A percentile compares a stretch with the other conserved stretches of the same genome.
phyloP scores from a whole-genome alignment of 106 monocot genomes.

The Cymbidium sinense region DNA sequence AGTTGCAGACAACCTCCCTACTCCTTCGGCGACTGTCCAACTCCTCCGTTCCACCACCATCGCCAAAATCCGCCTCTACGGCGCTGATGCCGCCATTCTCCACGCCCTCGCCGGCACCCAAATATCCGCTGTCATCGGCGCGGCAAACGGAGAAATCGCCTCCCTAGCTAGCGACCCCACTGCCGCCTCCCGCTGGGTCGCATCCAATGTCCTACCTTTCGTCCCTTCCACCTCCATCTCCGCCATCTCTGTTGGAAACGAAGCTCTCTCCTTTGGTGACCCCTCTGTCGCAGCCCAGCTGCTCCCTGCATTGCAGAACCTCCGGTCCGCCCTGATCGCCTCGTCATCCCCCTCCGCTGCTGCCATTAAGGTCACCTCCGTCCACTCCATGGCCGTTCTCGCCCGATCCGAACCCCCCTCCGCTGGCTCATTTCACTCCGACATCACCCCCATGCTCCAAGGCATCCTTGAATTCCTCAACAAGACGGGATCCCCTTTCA shows the following conservation, averaged over 20 bases:
- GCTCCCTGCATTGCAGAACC: conserved; percentile 67
- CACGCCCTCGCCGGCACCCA: conserved; percentile 39
- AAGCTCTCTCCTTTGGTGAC: conserved; percentile 41
- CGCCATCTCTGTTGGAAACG: conserved; percentile 60
- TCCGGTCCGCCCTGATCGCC: conserved; percentile 36
- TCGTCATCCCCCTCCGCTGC: conserved; percentile 14
- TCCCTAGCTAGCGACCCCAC: conserved; percentile 43
- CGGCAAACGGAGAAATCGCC: conserved; percentile 53
- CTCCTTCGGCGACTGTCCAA: conserved; percentile 42
- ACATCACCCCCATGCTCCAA: conserved; percentile 19
- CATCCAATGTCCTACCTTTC: conserved; percentile 59
- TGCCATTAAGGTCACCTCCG: conserved; percentile 51
- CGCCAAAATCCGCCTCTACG: conserved; percentile 66
- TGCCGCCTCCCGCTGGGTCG: conserved; percentile 45
- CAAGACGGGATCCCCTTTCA: conserved; percentile 50
- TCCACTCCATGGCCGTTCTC: conserved; percentile 63
- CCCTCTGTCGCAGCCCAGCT: conserved; percentile 37
- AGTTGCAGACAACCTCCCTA: conserved; percentile 64
- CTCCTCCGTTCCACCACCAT: conserved; percentile 59
- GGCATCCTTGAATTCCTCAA: conserved; percentile 37
- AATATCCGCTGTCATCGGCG: conserved; percentile 57
- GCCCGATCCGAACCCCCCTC: conserved; percentile 56
- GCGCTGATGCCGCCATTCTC: conserved; percentile 45
- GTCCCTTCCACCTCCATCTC: conserved; percentile 51
- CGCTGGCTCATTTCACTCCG: conserved; percentile 46